Percentiles rank a stretch among this genome's conserved stretches.
Evolutionary conservation across 225 moss, liverwort and hornwort species (phyloP).

Genomic region (Pseudisothecium myosuroides): DNA sequence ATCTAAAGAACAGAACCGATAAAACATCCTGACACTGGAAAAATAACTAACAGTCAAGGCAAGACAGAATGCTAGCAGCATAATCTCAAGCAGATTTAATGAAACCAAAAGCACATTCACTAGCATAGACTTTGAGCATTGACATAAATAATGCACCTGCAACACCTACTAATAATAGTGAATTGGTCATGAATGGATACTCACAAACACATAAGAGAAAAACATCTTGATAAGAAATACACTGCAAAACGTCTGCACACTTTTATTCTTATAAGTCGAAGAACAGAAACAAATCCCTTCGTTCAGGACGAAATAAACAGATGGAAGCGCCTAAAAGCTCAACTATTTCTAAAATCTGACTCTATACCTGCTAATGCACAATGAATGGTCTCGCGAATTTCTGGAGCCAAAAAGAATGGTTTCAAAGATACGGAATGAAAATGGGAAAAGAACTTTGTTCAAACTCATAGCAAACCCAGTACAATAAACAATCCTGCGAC

Average conservation of each 20-base stretch:
- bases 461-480: conserved; percentile 45
- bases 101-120: not conserved
- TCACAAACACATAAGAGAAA: not conserved
- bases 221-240: not conserved
- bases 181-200: not conserved
- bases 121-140: not conserved
- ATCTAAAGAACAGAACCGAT: not conserved
- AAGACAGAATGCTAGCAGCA: not conserved
- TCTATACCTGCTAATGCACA: not conserved
- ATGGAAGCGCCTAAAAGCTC: not conserved
- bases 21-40: not conserved
- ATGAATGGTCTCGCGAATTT: conserved; percentile 2
- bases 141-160: not conserved
- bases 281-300: not conserved
- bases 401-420: conserved; percentile 17
- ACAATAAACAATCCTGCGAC: conserved; percentile 65
- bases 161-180: not conserved
- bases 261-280: not conserved
- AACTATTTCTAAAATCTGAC: not conserved
- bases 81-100: not conserved
- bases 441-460: not conserved
- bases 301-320: not conserved
- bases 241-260: not conserved
- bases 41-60: not conserved
- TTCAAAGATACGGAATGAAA: not conserved